phyloP scores from a whole-genome alignment of 139 green algal genomes.

The Tetradesmus obliquus region DNA sequence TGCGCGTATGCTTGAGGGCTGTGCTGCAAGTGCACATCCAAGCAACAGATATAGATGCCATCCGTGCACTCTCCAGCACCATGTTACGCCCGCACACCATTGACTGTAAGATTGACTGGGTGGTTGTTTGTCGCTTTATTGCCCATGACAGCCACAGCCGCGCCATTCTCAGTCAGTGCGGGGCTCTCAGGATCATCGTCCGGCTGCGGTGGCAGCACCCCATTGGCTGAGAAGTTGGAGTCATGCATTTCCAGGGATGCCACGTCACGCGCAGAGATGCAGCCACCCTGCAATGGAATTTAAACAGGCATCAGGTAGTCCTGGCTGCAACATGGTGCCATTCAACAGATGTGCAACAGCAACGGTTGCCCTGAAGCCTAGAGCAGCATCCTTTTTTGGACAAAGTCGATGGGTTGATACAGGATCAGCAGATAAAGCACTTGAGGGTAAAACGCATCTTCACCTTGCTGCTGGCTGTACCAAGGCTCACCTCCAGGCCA shows the following conservation, averaged over 20 bases:
- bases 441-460: no score
- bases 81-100: not conserved
- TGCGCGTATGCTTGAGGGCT: no score
- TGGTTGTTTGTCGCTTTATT: not conserved
- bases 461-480: no score
- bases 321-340: not conserved
- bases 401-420: no score
- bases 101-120: not conserved
- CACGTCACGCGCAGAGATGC: not conserved
- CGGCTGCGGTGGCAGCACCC: not conserved
- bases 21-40: not conserved
- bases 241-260: not conserved
- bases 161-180: not conserved
- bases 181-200: no score
- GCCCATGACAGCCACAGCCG: not conserved
- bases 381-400: no score
- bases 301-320: not conserved
- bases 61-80: not conserved
- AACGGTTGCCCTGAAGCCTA: not conserved
- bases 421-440: no score
- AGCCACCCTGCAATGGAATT: not conserved
- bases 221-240: conserved; percentile 19
- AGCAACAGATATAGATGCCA: not conserved
- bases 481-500: not conserved
- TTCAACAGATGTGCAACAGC: not conserved